Evolutionary conservation across 352 stramenopile species (phyloP), one percentile per base, ranked within the genome.

Genomic region (Thraustochytrium sp.): DNA sequence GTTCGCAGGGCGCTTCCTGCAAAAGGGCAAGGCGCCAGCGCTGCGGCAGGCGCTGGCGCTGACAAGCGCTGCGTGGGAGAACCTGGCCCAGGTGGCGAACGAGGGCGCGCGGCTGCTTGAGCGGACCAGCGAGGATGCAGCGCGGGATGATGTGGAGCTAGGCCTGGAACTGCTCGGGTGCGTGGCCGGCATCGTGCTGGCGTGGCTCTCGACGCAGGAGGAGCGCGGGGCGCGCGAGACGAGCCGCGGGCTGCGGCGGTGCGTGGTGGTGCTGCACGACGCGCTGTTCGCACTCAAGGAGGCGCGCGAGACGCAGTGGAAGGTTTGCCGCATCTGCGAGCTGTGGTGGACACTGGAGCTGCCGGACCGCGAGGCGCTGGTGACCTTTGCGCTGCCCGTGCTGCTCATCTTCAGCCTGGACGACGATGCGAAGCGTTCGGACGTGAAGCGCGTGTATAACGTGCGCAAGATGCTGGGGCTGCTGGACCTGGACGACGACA

Each of bases 401-500:
- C 49, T 85, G 11, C 38, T 85, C 18, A 34, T 85, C 16, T 56
- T 77, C 56, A 42, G 76, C 21, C 26, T 76, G 8, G 48, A 85
- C 21, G 49, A 64, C 29, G 75, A 82, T 21, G 82, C 82, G 13
- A 82, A 48, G 21, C 31, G 63, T 16, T 48, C 65, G n/a, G 82
- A 85, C 78, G 48, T 85, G 21, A 85, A 85, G 59, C 82, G 82
- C 26, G 36, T 85, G 5, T 40, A 2, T 34, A 5, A 9, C 4
- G n/a, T 85, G 64, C 55, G 62, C 40, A 63, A 76, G 1, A 49
- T 82, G 36, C 68, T 85, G 11, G 16, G 9, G 11, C 23, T 84
- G 21, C n/a, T 85, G 36, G 82, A 85, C 46, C 34, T 85, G 23
- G 82, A 85, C 5, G 68, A 85, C 59, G 82, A 85, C 54, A 76